These are phyloP conservation scores for Sugiyamaella mastotermitis DNA, from an alignment of 805 yeast species.

Conservation along the genomic window DNA sequence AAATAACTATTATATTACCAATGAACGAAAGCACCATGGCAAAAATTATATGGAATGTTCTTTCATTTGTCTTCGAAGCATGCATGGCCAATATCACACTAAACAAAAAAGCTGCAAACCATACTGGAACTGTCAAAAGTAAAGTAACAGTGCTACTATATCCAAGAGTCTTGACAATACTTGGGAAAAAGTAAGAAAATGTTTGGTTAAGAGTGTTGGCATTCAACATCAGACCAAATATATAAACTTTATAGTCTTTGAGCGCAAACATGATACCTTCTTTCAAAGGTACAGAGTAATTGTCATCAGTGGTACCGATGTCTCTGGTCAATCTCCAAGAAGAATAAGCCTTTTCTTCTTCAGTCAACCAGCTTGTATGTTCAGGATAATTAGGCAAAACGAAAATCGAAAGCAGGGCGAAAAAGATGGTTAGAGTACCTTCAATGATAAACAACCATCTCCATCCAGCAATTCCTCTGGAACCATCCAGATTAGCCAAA, in stretches of 20 bases:
- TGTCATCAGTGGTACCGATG: constrained; percentile 7
- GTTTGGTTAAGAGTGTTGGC: constrained; percentile 38
- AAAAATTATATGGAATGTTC: constrained; percentile 40
- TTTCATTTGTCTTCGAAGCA: not conserved
- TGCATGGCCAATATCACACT: not conserved
- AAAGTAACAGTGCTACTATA: constrained; percentile 1
- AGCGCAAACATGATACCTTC: constrained; percentile 14
- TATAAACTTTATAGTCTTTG: constrained; percentile 4
- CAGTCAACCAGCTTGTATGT: constrained; percentile 27
- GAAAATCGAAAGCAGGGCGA: constrained; percentile 29
- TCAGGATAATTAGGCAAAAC: constrained; percentile 49
- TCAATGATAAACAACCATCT: constrained; percentile 40
- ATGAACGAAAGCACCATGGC: not conserved
- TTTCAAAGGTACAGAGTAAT: constrained; percentile 2
- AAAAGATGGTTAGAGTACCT: constrained; percentile 34
- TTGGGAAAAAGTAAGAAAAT: constrained; percentile 6
- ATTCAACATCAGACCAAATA: constrained; percentile 44
- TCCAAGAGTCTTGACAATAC: constrained; percentile 1
- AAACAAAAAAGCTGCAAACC: not conserved
- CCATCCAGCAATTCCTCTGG: constrained; percentile 32
- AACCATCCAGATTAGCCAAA: constrained; percentile 40
- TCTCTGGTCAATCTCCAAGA: constrained; percentile 13
- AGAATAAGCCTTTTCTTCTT: constrained; percentile 9
- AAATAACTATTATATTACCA: not conserved
- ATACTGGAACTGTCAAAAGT: constrained; percentile 6